Percentiles rank a stretch among this genome's conserved stretches.
These are phyloP conservation scores for Leucaena leucocephala DNA, from an alignment of 306 rosid genomes.

Conservation along the genomic window DNA sequence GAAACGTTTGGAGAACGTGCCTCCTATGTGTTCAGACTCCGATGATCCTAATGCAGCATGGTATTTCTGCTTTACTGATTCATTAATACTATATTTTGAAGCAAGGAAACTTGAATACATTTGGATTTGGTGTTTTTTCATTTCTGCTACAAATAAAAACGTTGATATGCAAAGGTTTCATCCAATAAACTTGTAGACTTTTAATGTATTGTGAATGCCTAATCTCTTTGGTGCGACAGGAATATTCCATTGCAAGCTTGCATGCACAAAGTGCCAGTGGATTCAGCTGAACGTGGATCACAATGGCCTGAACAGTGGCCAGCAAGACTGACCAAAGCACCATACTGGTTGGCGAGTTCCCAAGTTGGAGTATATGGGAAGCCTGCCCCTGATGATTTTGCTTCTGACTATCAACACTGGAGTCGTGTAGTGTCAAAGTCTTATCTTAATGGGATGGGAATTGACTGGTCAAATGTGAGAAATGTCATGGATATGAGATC, in stretches of 20 bases:
- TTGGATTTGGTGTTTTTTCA: constrained; percentile 5
- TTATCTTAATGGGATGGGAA: constrained; percentile 79
- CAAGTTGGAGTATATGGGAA: constrained; percentile 96
- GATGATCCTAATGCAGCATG: constrained; percentile 96
- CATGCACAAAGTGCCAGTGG: constrained; percentile 80
- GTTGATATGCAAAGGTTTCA: not conserved
- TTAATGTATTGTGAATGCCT: constrained; percentile 17
- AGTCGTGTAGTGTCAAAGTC: constrained; percentile 74
- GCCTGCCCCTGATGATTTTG: constrained; percentile 92
- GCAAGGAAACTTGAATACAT: constrained; percentile 6
- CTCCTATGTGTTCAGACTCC: constrained; percentile 68
- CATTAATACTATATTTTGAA: not conserved
- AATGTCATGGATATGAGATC: constrained; percentile 98
- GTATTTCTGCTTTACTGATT: constrained; percentile 46
- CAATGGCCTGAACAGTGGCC: constrained; percentile 96
- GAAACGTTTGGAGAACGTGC: constrained; percentile 65
- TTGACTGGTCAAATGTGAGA: constrained; percentile 84
- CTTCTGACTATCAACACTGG: constrained; percentile 89
- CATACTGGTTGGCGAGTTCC: constrained; percentile 86
- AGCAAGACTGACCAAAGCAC: constrained; percentile 70
- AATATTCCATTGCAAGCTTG: constrained; percentile 81
- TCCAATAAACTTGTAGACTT: constrained; percentile 21
- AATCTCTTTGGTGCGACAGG: constrained; percentile 57
- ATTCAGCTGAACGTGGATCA: constrained; percentile 69
- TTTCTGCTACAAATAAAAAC: constrained; percentile 23